Evolutionary conservation across 2,329 filamentous ascomycete species (phyloP).

Genomic region (Verticillium nubilum): DNA sequence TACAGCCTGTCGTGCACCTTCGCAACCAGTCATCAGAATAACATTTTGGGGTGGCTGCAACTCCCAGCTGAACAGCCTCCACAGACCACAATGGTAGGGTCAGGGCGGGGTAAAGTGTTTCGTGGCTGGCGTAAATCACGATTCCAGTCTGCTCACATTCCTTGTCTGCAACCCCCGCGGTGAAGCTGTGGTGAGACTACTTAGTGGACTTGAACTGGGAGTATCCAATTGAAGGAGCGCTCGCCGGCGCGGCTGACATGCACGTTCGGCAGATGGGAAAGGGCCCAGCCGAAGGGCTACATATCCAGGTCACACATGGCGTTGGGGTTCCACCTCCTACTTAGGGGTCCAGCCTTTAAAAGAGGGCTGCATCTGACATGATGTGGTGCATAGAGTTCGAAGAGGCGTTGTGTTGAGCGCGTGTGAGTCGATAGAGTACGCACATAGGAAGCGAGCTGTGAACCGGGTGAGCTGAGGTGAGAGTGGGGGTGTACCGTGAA

Average conservation of each 20-base stretch:
- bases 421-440: neutral
- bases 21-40: no score
- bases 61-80: no score
- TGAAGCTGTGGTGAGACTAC: neutral
- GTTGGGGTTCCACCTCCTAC: no score
- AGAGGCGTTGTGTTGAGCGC: neutral
- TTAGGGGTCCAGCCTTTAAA: no score
- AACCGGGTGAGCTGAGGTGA: neutral
- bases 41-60: no score
- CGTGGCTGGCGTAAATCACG: no score
- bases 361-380: neutral
- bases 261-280: neutral
- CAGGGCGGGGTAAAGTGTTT: no score
- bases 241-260: neutral
- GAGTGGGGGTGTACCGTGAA: neutral
- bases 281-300: neutral
- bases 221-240: neutral
- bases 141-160: no score
- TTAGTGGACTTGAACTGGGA: neutral
- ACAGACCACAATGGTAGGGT: no score
- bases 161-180: neutral
- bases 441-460: neutral
- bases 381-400: neutral
- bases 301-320: neutral
- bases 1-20: no score